Evolutionary conservation across 169 alveolate genomes (phyloP).

Genomic region (Plasmodium coatneyi): DNA sequence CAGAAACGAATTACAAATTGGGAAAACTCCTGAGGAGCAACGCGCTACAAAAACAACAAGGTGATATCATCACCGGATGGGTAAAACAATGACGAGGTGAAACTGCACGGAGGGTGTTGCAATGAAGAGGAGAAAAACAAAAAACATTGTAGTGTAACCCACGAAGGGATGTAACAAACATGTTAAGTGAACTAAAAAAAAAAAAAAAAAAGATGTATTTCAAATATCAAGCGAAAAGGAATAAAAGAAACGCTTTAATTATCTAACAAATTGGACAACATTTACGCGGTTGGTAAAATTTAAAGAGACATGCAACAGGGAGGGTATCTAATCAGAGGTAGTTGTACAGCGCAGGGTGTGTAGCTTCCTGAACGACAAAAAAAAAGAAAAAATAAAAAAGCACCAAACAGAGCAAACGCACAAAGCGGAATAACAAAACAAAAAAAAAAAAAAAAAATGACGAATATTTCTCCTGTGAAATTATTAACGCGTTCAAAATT

Average conservation of each 20-base stretch:
- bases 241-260: background rate
- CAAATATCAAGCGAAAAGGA: background rate
- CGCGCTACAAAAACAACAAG: background rate
- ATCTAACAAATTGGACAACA: background rate
- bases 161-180: background rate
- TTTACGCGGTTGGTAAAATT: background rate
- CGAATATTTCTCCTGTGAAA: background rate
- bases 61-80: background rate
- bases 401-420: background rate
- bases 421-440: background rate
- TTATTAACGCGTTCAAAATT: background rate
- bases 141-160: background rate
- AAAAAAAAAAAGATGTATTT: background rate
- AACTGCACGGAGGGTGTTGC: background rate
- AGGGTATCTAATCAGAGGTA: background rate
- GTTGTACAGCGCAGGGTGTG: background rate
- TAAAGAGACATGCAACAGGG: background rate
- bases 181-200: background rate
- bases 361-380: background rate
- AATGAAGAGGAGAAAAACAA: background rate
- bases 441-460: background rate
- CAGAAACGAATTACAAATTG: background rate
- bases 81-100: background rate
- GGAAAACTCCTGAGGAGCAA: background rate
- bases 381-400: constrained; percentile 4